Base-by-base conservation (phyloP, 2,329 filamentous ascomycete genomes). In the Aspergillus pseudotamarii region DNA sequence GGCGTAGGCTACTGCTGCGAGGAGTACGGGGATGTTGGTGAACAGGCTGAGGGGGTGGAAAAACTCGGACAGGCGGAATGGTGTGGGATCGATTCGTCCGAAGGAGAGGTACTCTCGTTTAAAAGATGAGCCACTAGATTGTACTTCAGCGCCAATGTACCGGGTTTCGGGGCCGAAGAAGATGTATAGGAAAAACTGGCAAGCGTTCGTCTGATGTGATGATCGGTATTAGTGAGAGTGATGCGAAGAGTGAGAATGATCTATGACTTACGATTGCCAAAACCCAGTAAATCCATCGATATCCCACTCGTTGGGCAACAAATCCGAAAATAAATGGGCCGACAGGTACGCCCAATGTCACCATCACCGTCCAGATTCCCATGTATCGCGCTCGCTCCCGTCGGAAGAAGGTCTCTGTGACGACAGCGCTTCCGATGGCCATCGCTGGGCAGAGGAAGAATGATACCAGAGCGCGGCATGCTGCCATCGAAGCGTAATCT, bases 271-370 rank as follows among this genome's bases (percentile, higher is more conserved):
- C 81, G 48, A 87, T 86, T 2, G 84, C 83, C 16, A 87, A 73
- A 16, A 82, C 80, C 79, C 81, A 87, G 71, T 84, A 88, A 30
- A 87, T 85, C 85, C 85, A 87, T 3, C 82, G 78, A 58, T 85
- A 88, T 0, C 83, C 82, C 8, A 83, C 80, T 14, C 82, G 79
- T 61, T 82, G 74, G 0, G 82, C 81, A 0, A 86, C 84, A 34
- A 75, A 75, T 1, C 74, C 74, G 28, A 76, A 72, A 4, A 76
- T 64, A 28, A 76, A 71, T 0, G 74, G 73, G 1, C 71, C 70
- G 26, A 78, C 66, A 1, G 82, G 82, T 6, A 81, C 77, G 28
- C 83, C 83, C 16, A 84, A 64, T 0, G 82, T 84, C 2, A 84
- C 75, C 72, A 84, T 79, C 32, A 76, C 72, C 57, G 84, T 85